Conservation (phyloP, 352 stramenopile species). For the Phytopythium mirpurense region DNA sequence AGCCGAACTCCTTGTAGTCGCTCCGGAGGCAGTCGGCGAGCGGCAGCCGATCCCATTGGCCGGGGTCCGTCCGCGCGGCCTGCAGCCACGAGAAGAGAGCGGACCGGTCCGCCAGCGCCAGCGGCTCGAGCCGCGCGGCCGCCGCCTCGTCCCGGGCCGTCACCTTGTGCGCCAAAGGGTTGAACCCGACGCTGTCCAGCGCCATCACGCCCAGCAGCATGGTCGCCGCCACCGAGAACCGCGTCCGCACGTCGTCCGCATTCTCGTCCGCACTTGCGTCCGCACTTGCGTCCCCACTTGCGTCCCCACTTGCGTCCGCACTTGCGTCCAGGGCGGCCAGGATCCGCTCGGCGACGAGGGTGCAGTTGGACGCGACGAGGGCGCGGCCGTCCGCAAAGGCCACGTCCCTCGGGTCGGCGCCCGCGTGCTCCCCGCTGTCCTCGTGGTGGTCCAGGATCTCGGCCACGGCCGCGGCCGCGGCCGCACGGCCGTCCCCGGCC, state of each 20-base stretch:
- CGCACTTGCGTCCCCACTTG: constrained; percentile 13
- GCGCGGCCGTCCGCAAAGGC: constrained; percentile 65
- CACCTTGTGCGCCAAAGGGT: constrained; percentile 71
- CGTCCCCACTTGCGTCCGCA: constrained; percentile 5
- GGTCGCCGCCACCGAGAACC: constrained; percentile 45
- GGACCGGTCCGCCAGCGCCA: constrained; percentile 34
- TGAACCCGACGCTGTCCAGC: constrained; percentile 77
- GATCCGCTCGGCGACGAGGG: constrained; percentile 69
- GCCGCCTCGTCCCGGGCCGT: constrained; percentile 47
- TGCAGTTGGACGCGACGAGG: constrained; percentile 70
- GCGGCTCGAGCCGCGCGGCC: constrained; percentile 33
- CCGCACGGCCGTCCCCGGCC: background rate
- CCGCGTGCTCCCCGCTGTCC: constrained; percentile 44
- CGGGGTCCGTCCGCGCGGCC: constrained; percentile 56
- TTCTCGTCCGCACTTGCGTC: background rate
- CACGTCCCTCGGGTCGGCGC: constrained; percentile 40
- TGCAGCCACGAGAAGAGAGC: constrained; percentile 65
- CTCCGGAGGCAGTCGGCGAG: constrained; percentile 43
- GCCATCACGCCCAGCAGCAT: constrained; percentile 77
- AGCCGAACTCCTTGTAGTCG: too few species aligned
- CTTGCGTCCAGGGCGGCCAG: constrained; percentile 8
- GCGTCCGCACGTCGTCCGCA: background rate
- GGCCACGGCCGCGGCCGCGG: constrained; percentile 26
- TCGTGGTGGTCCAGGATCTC: constrained; percentile 82
- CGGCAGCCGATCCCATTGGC: constrained; percentile 57